Percentiles rank a stretch among this genome's conserved stretches.
Evolutionary conservation across 805 yeast genomes (phyloP).

Genomic region (Lipomyces lipofer): DNA sequence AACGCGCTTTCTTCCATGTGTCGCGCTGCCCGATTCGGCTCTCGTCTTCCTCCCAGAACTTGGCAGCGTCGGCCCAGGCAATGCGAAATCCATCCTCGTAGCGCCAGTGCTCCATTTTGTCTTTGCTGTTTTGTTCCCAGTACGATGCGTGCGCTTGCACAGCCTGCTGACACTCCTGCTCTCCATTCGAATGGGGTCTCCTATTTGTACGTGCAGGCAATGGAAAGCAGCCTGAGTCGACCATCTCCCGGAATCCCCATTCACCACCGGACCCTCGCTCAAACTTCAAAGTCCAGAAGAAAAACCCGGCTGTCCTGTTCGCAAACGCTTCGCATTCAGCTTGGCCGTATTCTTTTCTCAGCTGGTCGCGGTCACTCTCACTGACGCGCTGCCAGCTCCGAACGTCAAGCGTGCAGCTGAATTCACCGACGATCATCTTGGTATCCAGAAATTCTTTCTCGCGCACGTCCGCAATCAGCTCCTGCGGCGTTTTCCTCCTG

Average conservation of each 20-base stretch:
- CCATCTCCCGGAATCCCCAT: constrained; percentile 88
- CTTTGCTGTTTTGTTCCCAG: constrained; percentile 65
- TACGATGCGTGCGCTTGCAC: constrained; percentile 56
- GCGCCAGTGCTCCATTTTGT: constrained; percentile 76
- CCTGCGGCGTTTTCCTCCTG: constrained; percentile 60
- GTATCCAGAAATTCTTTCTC: constrained; percentile 50
- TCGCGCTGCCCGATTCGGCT: constrained; percentile 71
- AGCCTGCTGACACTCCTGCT: constrained; percentile 44
- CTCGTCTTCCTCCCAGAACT: constrained; percentile 66
- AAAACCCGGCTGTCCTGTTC: constrained; percentile 56
- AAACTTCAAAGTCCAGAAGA: constrained; percentile 90
- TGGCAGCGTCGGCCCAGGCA: constrained; percentile 73
- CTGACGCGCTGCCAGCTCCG: constrained; percentile 63
- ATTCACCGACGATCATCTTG: constrained; percentile 85
- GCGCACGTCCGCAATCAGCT: constrained; percentile 62
- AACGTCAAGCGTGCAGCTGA: constrained; percentile 81
- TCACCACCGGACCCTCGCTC: constrained; percentile 91
- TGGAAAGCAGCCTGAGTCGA: constrained; percentile 40
- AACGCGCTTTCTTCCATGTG: constrained; percentile 68
- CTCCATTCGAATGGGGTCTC: constrained; percentile 38
- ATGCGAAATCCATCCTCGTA: constrained; percentile 73
- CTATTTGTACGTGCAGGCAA: constrained; percentile 16
- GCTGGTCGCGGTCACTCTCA: constrained; percentile 50
- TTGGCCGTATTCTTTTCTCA: constrained; percentile 64
- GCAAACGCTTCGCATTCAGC: constrained; percentile 44